phyloP scores from a whole-genome alignment of 2,329 filamentous ascomycete species.

The Aureobasidium sp. region DNA sequence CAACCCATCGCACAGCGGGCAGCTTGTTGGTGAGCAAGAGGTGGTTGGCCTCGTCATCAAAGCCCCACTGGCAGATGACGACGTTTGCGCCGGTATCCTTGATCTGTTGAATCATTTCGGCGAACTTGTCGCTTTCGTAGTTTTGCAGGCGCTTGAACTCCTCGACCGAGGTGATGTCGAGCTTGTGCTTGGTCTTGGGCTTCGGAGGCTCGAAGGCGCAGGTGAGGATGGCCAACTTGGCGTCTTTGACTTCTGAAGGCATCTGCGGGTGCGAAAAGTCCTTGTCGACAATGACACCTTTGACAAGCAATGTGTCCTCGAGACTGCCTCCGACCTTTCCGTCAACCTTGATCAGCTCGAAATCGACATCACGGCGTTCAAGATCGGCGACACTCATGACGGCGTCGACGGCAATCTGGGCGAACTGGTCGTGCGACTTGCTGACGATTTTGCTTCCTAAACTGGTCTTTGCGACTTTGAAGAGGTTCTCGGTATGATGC shows the following conservation, averaged over 20 bases:
- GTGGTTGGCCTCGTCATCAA: conserved; percentile 98
- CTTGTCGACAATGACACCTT: conserved; percentile 98
- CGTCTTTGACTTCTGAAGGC: conserved; percentile 89
- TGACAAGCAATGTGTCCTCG: conserved; percentile 89
- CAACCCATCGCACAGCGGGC: conserved; percentile 95
- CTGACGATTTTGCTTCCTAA: conserved; percentile 98
- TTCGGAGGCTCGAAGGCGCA: conserved; percentile 98
- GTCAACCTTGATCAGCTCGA: conserved; percentile 98
- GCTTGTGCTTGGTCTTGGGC: conserved; percentile 99
- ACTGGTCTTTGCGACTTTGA: conserved; percentile 92
- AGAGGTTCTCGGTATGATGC: conserved; percentile 73
- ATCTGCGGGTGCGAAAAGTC: conserved; percentile 99
- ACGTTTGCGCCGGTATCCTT: conserved; percentile 96
- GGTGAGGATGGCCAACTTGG: conserved; percentile 94
- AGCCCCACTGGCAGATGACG: conserved; percentile 98
- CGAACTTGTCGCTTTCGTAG: conserved; percentile 94
- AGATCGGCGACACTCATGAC: conserved; percentile 94
- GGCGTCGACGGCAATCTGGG: conserved; percentile 93
- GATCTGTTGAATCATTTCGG: conserved; percentile 98
- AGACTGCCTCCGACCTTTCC: conserved; percentile 93
- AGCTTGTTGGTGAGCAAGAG: conserved; percentile 91
- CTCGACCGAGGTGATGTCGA: conserved; percentile 93
- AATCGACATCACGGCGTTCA: conserved; percentile 94
- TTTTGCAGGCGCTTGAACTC: conserved; percentile 97
- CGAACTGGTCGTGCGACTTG: conserved; percentile 96